Evolutionary conservation across 1,284 basidiomycete species (phyloP).

Genomic region (Clitocybe nebularis): DNA sequence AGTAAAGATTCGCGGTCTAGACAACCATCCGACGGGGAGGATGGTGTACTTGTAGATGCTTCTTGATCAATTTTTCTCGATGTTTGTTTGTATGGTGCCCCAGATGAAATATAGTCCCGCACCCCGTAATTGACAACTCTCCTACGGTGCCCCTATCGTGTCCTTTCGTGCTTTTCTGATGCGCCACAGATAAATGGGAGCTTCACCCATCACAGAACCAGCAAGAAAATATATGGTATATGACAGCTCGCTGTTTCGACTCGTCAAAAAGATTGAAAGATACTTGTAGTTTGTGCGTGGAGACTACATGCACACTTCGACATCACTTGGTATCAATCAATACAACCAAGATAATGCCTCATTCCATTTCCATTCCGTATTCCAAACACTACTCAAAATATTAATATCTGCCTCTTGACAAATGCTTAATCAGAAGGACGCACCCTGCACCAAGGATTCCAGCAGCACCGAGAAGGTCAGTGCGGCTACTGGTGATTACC

Average conservation of each 20-base stretch:
- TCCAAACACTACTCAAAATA: slow-evolving; percentile 39
- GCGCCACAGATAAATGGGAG: too few relatives aligned
- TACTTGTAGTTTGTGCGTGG: too few relatives aligned
- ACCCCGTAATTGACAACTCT: too few relatives aligned
- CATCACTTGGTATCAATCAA: too few relatives aligned
- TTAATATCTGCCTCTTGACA: background rate
- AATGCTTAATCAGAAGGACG: slow-evolving; percentile 21
- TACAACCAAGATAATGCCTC: slow-evolving; percentile 46
- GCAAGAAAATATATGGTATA: too few relatives aligned
- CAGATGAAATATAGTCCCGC: too few relatives aligned
- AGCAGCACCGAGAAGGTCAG: slow-evolving; percentile 58
- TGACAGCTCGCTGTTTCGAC: too few relatives aligned
- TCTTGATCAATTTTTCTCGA: slow-evolving; percentile 11
- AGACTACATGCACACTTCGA: too few relatives aligned
- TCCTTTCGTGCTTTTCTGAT: too few relatives aligned
- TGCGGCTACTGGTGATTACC: slow-evolving; percentile 52
- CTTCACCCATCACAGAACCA: too few relatives aligned
- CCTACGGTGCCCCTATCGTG: too few relatives aligned
- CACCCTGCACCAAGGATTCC: slow-evolving; percentile 75
- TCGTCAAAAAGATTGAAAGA: too few relatives aligned
- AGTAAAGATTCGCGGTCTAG: slow-evolving; percentile 7
- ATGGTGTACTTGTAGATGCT: slow-evolving; percentile 19
- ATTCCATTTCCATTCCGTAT: slow-evolving; percentile 52
- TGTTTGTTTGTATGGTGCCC: background rate
- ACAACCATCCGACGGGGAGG: slow-evolving; percentile 11